These are phyloP conservation scores for Boletus calvinii DNA, from an alignment of 1,284 basidiomycete genomes.

Conservation along the genomic window DNA sequence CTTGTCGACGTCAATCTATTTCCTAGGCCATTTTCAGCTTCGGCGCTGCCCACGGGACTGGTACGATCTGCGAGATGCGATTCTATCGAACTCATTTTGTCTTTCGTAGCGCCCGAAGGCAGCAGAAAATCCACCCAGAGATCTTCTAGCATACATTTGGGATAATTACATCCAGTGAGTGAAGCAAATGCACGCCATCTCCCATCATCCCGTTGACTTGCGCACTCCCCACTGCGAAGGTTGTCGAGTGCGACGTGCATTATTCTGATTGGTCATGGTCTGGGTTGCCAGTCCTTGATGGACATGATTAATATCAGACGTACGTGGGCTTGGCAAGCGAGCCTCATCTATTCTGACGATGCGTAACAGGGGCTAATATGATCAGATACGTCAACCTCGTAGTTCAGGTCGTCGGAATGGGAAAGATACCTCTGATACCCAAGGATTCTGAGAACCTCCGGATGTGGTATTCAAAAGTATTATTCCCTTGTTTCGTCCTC, in stretches of 20 bases:
- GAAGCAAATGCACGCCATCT: background rate
- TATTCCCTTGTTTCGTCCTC: background rate
- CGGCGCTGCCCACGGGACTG: slow-evolving; percentile 29
- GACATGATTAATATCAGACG: slow-evolving; percentile 70
- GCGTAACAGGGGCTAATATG: slow-evolving; percentile 45
- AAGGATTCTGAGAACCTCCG: slow-evolving; percentile 50
- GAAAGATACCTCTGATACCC: slow-evolving; percentile 54
- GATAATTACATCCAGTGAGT: slow-evolving; percentile 89
- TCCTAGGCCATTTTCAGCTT: slow-evolving; percentile 54
- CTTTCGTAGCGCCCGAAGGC: slow-evolving; percentile 28
- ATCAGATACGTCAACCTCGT: slow-evolving; percentile 66
- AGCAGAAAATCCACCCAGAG: slow-evolving; percentile 37
- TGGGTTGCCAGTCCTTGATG: slow-evolving; percentile 75
- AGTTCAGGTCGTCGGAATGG: slow-evolving; percentile 74
- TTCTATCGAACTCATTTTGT: background rate
- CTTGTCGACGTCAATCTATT: slow-evolving; percentile 89
- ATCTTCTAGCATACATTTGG: slow-evolving; percentile 85
- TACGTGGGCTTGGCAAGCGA: slow-evolving; percentile 36
- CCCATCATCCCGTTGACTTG: background rate
- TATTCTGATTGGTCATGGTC: slow-evolving; percentile 85
- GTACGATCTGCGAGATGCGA: slow-evolving; percentile 28
- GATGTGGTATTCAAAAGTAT: slow-evolving; percentile 65
- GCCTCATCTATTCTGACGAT: slow-evolving; percentile 5
- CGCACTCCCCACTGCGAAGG: slow-evolving; percentile 38
- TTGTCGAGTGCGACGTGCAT: slow-evolving; percentile 70